Conservation (phyloP, 345 rosid genomes). For the Theobroma cacao region DNA sequence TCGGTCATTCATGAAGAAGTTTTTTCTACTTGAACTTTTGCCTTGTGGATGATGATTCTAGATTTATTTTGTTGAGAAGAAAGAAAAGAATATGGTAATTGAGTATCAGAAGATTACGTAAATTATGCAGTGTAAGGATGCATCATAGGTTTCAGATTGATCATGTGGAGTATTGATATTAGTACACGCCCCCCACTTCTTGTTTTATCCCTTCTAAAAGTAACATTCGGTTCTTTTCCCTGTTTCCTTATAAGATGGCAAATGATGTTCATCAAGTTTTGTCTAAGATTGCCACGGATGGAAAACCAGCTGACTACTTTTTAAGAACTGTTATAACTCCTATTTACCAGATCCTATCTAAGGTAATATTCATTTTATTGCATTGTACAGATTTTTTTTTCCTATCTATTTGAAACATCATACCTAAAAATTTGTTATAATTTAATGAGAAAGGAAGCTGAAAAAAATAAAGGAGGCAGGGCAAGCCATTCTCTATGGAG, state of each 20-base stretch:
- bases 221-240: constrained; percentile 1
- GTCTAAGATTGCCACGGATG: constrained; percentile 35
- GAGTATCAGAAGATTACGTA: neutral
- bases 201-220: neutral
- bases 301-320: constrained; percentile 67
- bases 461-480: constrained; percentile 71
- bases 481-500: constrained; percentile 97
- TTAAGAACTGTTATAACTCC: constrained; percentile 74
- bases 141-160: neutral
- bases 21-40: neutral
- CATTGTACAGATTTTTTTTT: neutral
- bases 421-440: constrained; percentile 15
- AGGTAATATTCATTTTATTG: constrained; percentile 45
- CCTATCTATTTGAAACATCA: neutral
- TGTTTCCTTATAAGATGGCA: constrained; percentile 69
- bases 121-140: neutral
- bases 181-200: neutral
- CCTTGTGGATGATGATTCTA: neutral
- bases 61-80: neutral
- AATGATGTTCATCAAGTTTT: constrained; percentile 53
- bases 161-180: neutral
- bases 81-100: neutral
- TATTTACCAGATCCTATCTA: constrained; percentile 61
- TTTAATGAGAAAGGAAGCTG: constrained; percentile 63
- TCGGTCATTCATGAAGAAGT: neutral